Base-by-base conservation (phyloP, 768 basidiomycete species). In the Thelephora ganbajun region DNA sequence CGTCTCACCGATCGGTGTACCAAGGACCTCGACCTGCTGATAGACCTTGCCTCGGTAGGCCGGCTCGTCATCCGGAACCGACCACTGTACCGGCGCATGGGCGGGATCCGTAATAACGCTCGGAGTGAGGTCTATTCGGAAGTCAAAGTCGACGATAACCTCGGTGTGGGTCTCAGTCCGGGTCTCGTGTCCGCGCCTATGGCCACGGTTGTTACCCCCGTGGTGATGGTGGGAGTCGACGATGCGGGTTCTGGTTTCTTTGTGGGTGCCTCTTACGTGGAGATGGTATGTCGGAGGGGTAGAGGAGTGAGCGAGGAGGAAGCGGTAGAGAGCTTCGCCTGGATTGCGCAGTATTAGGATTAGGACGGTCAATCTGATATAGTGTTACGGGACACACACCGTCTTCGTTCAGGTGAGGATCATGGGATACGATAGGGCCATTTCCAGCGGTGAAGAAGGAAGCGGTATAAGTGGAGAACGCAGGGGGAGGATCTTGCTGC, bases 251-350 rank as follows among this genome's bases (percentile, higher is more conserved):
- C 65, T 72, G 7, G 63, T 69, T 56, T 85, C 81, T 2, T 59
- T 51, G 56, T 83, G 83, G 0, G 69, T 68, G 9, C 83, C 83
- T 13, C 62, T 62, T 51, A 72, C 70, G 37, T 68, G 71, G 4
- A 83, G 56, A 33, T 63, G 59, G 50, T 72, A 64, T 18, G 50
- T 60, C 4, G 80, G 81, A 2, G 63, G 66, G 2, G 54, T 61
- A 30, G 55, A 59, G 1, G 79, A 69, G 46, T 80, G 76, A 3
- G 69, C 68, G 19, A 84, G 71, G 14, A 89, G 64, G 61, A 85
- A 89, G 48, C 82, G 75, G 59, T 83, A 85, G 19, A 87, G 69
- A 0, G 79, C 78, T 55, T 82, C 80, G 41, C 81, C 80, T 81
- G 49, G 18, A 46, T 6, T 41, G 30, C 16, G 44, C 22, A 34